Percentiles rank a stretch among this genome's conserved stretches.
These are phyloP conservation scores for Uromyces viciae-fabae DNA, from an alignment of 1,284 basidiomycete genomes.

Conservation along the genomic window DNA sequence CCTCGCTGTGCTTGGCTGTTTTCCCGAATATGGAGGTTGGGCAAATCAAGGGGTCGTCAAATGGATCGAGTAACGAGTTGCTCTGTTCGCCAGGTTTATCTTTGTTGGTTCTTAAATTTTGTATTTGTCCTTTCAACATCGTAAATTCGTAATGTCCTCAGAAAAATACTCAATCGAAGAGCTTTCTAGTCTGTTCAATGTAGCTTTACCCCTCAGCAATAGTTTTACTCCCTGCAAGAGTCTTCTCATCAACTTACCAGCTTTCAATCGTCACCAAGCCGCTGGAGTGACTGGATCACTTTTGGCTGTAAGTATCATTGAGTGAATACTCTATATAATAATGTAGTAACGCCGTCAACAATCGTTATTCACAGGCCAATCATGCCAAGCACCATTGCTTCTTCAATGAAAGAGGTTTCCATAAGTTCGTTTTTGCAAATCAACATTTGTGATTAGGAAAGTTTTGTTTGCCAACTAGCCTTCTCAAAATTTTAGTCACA, in stretches of 20 bases:
- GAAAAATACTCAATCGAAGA: not conserved
- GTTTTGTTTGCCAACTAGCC: not conserved
- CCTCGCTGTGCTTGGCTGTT: too few relatives aligned
- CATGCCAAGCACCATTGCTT: constrained; percentile 33
- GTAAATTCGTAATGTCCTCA: not conserved
- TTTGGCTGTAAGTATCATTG: not conserved
- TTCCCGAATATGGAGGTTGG: too few relatives aligned
- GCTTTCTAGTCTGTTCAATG: constrained; percentile 11
- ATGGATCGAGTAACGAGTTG: too few relatives aligned
- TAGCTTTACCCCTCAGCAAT: not conserved
- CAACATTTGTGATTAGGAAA: not conserved
- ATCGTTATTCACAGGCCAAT: constrained; percentile 16
- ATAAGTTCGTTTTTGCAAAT: constrained; percentile 9
- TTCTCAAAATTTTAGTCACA: constrained; percentile 19
- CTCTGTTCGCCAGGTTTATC: too few relatives aligned
- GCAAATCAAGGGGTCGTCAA: too few relatives aligned
- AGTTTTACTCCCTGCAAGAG: constrained; percentile 5
- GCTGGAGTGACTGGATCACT: not conserved
- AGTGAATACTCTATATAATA: not conserved
- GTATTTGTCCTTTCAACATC: not conserved
- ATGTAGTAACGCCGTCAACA: not conserved
- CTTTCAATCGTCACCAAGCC: constrained; percentile 1
- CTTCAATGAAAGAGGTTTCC: constrained; percentile 39
- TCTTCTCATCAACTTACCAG: constrained; percentile 9
- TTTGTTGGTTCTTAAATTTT: too few relatives aligned